A percentile compares a stretch with the other conserved stretches of the same genome.
These are phyloP conservation scores for Boletellus ananiceps DNA, from an alignment of 768 basidiomycete genomes.

Conservation along the genomic window DNA sequence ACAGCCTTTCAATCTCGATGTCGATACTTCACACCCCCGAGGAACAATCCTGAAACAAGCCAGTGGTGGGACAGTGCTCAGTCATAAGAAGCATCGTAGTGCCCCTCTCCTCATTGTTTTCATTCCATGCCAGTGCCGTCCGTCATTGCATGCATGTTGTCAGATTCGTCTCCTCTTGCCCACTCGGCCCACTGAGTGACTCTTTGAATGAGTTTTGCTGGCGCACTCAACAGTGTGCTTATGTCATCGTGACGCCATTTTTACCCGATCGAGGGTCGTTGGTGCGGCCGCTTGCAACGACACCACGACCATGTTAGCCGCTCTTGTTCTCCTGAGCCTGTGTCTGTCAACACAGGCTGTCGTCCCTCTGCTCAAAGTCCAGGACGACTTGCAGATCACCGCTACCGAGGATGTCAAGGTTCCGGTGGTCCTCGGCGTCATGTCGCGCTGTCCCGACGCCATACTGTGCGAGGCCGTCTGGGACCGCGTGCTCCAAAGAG, in stretches of 20 bases:
- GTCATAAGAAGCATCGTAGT: constrained; percentile 32
- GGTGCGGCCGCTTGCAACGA: constrained; percentile 1
- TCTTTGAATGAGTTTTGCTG: background rate
- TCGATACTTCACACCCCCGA: constrained; percentile 70
- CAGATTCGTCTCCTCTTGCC: constrained; percentile 8
- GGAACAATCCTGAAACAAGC: constrained; percentile 51
- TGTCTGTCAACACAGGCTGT: constrained; percentile 12
- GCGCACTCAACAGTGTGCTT: constrained; percentile 8
- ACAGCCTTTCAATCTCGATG: constrained; percentile 77
- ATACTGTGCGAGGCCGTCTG: constrained; percentile 75
- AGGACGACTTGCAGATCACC: constrained; percentile 13
- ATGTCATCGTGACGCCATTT: constrained; percentile 28
- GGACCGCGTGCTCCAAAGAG: constrained; percentile 61
- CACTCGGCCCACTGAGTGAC: background rate
- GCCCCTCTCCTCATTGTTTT: constrained; percentile 29
- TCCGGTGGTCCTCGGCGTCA: constrained; percentile 53
- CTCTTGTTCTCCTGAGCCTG: constrained; percentile 16
- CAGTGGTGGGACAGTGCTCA: constrained; percentile 50
- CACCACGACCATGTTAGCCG: constrained; percentile 22
- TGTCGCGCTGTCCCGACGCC: constrained; percentile 80
- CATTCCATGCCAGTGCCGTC: constrained; percentile 17
- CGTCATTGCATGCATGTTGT: constrained; percentile 11
- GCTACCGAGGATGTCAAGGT: constrained; percentile 36
- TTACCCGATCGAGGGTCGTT: background rate
- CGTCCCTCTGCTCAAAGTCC: constrained; percentile 17